Base-by-base conservation (phyloP, 1,284 basidiomycete species). In the Ustilago cynodontis region DNA sequence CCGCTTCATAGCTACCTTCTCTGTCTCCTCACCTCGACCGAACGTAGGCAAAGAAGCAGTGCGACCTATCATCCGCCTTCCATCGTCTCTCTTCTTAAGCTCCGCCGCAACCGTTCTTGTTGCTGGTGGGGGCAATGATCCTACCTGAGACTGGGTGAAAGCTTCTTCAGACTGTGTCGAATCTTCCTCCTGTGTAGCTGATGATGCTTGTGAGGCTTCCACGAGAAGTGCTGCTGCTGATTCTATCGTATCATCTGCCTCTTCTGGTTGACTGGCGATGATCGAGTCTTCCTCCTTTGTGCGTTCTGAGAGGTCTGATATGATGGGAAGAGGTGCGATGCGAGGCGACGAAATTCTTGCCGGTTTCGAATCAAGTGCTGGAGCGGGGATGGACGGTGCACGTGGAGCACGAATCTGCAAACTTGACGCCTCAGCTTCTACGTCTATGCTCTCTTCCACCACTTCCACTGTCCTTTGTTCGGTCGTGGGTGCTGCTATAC, bases 131-230 rank as follows among this genome's bases (percentile, higher is more conserved):
- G 45, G 47, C 20, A 59, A 37, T 31, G 57, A 59, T n/a, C 33
- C 26, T 9, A 57, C 16, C 22, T 33, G 54, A 16, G 59, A 52
- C 20, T 41, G 45, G 13, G 18, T 7, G 14, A 35, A 35, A 35
- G 63, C 67, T 28, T 65, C 59, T n/a, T 77, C 62, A 9, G 53
- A 57, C 56, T 67, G 64, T 3, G 75, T 73, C n/a, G 64, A 63
- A 2, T 77, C 70, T 33, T 77, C 75, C 39, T 72, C 70, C 35
- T 66, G 75, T 10, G 75, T 77, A 4, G 62, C 57, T 1, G 71
- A 71, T 13, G 68, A 71, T 9, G 61, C 56, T 54, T 63, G 66
- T 11, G 66, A 69, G 13, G 52, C 47, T 11, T 65, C 37, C 14
- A 28, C 7, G 9, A 10, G 11, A 1, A 22, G 6, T 0, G 29